phyloP scores from a whole-genome alignment of 2,329 filamentous ascomycete species.

The Myriosclerotinia curreyana region DNA sequence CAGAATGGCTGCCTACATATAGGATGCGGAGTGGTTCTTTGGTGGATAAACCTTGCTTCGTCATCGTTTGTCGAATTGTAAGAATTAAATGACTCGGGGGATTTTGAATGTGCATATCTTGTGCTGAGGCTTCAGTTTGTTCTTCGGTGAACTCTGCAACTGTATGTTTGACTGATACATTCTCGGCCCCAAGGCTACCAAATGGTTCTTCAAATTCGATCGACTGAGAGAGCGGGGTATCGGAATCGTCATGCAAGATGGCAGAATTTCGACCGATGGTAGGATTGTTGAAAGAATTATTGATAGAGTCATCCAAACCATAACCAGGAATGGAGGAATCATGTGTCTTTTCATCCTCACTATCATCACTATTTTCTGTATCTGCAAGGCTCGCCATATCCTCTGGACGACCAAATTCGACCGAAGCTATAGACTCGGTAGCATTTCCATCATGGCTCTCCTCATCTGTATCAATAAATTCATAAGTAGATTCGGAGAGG shows the following conservation, averaged over 20 bases:
- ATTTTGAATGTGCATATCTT: slow-evolving; percentile 38
- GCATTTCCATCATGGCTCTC: slow-evolving; percentile 39
- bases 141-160: slow-evolving; percentile 45
- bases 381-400: slow-evolving; percentile 41
- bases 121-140: slow-evolving; percentile 42
- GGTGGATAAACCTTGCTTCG: slow-evolving; percentile 45
- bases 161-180: slow-evolving; percentile 48
- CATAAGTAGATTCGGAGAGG: slow-evolving; percentile 39
- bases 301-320: slow-evolving; percentile 32
- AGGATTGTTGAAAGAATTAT: slow-evolving; percentile 36
- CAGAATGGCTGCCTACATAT: slow-evolving; percentile 47
- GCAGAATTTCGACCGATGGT: slow-evolving; percentile 37
- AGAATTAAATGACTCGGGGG: slow-evolving; percentile 43
- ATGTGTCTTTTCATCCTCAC: slow-evolving; percentile 34
- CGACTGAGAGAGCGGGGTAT: slow-evolving; percentile 38
- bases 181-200: slow-evolving; percentile 40
- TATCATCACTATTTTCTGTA: slow-evolving; percentile 40
- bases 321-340: slow-evolving; percentile 28
- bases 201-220: slow-evolving; percentile 49
- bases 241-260: slow-evolving; percentile 34
- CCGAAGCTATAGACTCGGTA: slow-evolving; percentile 40
- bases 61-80: slow-evolving; percentile 50
- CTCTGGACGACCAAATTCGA: slow-evolving; percentile 39
- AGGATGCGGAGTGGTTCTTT: slow-evolving; percentile 48
- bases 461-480: slow-evolving; percentile 40